Percentiles rank a stretch among this genome's conserved stretches.
Evolutionary conservation across 768 basidiomycete species (phyloP).

Genomic region (Tricholomella constricta): DNA sequence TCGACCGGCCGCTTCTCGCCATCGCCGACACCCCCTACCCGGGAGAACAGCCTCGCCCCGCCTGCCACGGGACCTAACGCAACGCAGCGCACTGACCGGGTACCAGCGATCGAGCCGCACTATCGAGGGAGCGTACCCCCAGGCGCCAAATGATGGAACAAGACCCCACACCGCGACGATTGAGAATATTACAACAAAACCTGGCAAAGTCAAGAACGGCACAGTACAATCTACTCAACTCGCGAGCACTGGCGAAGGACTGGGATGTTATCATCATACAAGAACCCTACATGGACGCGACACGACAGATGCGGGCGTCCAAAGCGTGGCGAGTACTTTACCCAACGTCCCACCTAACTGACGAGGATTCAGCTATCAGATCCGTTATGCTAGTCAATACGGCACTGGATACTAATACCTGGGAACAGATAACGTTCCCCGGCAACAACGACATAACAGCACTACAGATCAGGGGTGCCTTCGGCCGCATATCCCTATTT

Average conservation of each 20-base stretch:
- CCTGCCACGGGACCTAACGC: background rate
- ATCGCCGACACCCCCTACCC: no score
- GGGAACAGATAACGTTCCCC: background rate
- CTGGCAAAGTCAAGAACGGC: background rate
- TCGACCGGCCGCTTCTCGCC: background rate
- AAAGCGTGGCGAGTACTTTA: background rate
- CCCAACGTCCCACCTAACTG: background rate
- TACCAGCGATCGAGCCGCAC: background rate
- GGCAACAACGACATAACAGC: slow-evolving; percentile 7
- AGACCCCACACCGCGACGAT: background rate
- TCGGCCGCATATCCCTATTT: slow-evolving; percentile 12
- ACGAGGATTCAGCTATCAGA: background rate
- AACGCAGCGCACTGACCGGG: background rate
- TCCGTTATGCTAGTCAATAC: background rate
- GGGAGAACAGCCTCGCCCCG: no score
- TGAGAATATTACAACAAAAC: background rate
- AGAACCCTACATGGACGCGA: background rate
- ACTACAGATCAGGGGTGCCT: background rate
- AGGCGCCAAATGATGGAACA: background rate
- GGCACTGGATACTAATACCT: background rate
- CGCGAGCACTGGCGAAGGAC: background rate
- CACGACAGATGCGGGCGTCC: background rate
- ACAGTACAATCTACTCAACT: background rate
- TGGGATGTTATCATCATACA: no score
- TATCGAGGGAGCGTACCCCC: background rate